Percentiles rank a stretch among this genome's conserved stretches.
Evolutionary conservation across 2,329 filamentous ascomycete genomes (phyloP).

Genomic region (Penicillium sp.): DNA sequence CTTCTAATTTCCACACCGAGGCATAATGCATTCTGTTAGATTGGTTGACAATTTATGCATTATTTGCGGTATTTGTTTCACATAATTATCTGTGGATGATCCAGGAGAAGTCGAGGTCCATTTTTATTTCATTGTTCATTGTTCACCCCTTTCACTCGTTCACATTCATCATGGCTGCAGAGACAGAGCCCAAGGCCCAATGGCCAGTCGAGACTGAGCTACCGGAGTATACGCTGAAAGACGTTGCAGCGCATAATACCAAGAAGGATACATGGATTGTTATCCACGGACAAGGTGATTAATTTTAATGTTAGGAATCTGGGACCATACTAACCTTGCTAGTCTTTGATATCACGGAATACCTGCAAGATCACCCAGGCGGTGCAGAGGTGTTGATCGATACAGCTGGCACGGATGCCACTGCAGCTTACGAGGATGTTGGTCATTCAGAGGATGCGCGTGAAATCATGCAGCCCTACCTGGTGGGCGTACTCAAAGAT

Average conservation of each 20-base stretch:
- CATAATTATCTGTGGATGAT: background rate
- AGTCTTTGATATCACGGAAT: conserved; percentile 64
- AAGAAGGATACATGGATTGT: conserved; percentile 55
- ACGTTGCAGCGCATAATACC: conserved; percentile 52
- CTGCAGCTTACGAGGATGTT: conserved; percentile 44
- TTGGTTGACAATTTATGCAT: background rate
- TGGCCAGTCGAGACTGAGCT: conserved; percentile 11
- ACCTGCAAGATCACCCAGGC: conserved; percentile 59
- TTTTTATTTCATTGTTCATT: background rate
- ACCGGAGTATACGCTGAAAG: conserved; percentile 26
- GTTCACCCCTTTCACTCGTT: background rate
- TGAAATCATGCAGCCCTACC: conserved; percentile 40
- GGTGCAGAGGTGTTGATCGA: conserved; percentile 44
- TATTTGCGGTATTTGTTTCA: background rate
- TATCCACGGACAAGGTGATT: conserved; percentile 56
- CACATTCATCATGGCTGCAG: background rate
- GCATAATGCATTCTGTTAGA: background rate
- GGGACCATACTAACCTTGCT: background rate
- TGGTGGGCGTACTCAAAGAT: conserved; percentile 27
- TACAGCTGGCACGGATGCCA: conserved; percentile 45
- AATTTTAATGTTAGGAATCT: background rate
- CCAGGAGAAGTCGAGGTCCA: background rate
- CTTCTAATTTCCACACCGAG: background rate
- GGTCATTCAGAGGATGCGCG: conserved; percentile 49
- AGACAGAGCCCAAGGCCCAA: conserved; percentile 13